Base-by-base conservation (phyloP, 2,329 filamentous ascomycete genomes). In the Fusarium piperis region DNA sequence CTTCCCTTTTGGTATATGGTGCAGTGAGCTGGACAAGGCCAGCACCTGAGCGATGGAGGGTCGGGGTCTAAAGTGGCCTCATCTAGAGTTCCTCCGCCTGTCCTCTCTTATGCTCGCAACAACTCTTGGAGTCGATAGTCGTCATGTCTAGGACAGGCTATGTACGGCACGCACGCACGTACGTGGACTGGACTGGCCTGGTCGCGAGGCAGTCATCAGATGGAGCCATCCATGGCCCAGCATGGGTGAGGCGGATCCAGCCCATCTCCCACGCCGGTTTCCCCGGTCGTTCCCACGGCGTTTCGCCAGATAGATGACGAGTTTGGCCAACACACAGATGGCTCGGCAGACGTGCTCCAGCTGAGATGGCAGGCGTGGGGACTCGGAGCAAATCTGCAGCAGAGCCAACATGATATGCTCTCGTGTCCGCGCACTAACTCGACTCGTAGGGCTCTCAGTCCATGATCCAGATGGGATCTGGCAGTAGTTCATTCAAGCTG, bases 21-120 rank as follows among this genome's bases (percentile, higher is more conserved):
- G 55, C 39, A 68, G 38, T 55, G 53, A 68, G 52, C 46, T 55
- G 35, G 62, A 59, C 62, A 36, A 51, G 39, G 44, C 59, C 62
- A 73, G 48, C 55, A 64, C 62, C 62, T 65, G 65, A 67, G 64
- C 56, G 56, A 70, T 64, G 66, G 56, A 67, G 46, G 30, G 52
- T 48, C 63, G 38, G 48, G 58, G 41, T 58, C 41, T 62, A 23
- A 62, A 56, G 62, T 72, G 69, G 70, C 66, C 62, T 70, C 66
- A 70, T 73, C 35, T 73, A 59, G 59, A 67, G 59, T 65, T 71
- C 56, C 52, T 59, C 62, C 33, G 51, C 44, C 59, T 55, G n/a
- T 58, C 56, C 35, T 58, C 58, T 60, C 28, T 44, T 18, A 46
- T 36, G 46, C 35, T 56, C 53, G 23, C 60, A 46, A 28, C 35